Evolutionary conservation across 805 yeast genomes (phyloP).

Genomic region (Ogataea dorogensis): DNA sequence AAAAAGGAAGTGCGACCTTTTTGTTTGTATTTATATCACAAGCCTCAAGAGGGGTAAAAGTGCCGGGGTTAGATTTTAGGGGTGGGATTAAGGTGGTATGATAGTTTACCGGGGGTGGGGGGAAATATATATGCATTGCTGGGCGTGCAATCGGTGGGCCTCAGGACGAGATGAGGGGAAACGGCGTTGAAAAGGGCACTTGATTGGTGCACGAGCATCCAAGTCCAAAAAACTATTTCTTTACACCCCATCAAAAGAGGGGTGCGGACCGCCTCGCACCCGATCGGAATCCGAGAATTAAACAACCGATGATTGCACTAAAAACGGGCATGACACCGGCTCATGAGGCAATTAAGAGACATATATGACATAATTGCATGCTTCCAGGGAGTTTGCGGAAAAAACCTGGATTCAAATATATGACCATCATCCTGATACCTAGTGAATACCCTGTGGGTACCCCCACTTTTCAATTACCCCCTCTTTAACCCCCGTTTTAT

Average conservation of each 20-base stretch:
- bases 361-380: too few relatives aligned
- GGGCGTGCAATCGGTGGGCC: background rate
- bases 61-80: slow-evolving; percentile 11
- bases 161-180: slow-evolving; percentile 6
- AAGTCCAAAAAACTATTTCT: background rate
- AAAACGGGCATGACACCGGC: too few relatives aligned
- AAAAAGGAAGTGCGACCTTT: slow-evolving; percentile 1
- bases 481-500: slow-evolving; percentile 11
- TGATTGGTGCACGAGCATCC: slow-evolving; percentile 7
- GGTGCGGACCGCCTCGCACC: slow-evolving; percentile 10
- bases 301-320: too few relatives aligned
- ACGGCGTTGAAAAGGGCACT: background rate
- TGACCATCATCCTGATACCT: too few relatives aligned
- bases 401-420: too few relatives aligned
- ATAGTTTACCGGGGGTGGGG: slow-evolving; percentile 5
- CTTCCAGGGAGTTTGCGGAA: too few relatives aligned
- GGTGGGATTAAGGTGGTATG: slow-evolving; percentile 7
- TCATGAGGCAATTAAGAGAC: too few relatives aligned
- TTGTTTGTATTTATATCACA: slow-evolving; percentile 6
- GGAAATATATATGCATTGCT: background rate
- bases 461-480: slow-evolving; percentile 3
- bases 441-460: too few relatives aligned
- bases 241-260: slow-evolving; percentile 4
- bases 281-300: slow-evolving; percentile 6
- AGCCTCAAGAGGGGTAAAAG: slow-evolving; percentile 8